These are phyloP conservation scores for Trichoderma virens DNA, from an alignment of 495 filamentous ascomycete species.

Conservation along the genomic window DNA sequence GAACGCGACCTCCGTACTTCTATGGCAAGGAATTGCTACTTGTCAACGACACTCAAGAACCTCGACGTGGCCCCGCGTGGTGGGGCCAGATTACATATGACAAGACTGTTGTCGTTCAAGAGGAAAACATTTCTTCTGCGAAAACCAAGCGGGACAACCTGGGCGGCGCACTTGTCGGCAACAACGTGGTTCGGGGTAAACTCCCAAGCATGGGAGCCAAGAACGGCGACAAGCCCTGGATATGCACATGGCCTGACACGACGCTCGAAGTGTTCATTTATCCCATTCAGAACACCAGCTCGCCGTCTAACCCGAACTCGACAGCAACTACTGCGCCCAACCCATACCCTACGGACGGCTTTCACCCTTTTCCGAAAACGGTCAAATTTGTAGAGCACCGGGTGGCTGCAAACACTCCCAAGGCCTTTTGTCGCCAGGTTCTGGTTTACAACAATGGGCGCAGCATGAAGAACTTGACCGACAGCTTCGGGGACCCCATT, in stretches of 20 bases:
- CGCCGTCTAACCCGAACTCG: slow-evolving; percentile 14
- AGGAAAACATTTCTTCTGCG: slow-evolving; percentile 36
- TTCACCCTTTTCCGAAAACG: slow-evolving; percentile 53
- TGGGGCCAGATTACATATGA: slow-evolving; percentile 65
- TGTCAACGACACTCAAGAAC: slow-evolving; percentile 55
- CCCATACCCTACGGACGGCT: slow-evolving; percentile 12
- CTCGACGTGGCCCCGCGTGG: slow-evolving; percentile 62
- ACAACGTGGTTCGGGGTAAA: background rate
- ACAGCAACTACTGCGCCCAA: background rate
- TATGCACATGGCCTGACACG: slow-evolving; percentile 82
- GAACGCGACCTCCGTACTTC: slow-evolving; percentile 62
- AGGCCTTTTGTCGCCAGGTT: slow-evolving; percentile 64
- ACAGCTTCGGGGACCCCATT: slow-evolving; percentile 34
- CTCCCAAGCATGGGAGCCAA: slow-evolving; percentile 12
- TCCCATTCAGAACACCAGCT: slow-evolving; percentile 48
- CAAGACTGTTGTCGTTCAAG: slow-evolving; percentile 71
- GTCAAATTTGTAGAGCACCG: slow-evolving; percentile 78
- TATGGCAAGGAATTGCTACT: slow-evolving; percentile 23
- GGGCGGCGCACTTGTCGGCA: background rate
- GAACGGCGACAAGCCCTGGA: slow-evolving; percentile 67
- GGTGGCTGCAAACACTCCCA: slow-evolving; percentile 25
- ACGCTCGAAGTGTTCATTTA: slow-evolving; percentile 79
- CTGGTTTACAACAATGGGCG: slow-evolving; percentile 46
- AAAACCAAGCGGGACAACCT: background rate
- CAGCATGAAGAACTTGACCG: slow-evolving; percentile 30